Evolutionary conservation across 2,329 filamentous ascomycete species (phyloP).

Genomic region (Lasiodiplodia citricola): DNA sequence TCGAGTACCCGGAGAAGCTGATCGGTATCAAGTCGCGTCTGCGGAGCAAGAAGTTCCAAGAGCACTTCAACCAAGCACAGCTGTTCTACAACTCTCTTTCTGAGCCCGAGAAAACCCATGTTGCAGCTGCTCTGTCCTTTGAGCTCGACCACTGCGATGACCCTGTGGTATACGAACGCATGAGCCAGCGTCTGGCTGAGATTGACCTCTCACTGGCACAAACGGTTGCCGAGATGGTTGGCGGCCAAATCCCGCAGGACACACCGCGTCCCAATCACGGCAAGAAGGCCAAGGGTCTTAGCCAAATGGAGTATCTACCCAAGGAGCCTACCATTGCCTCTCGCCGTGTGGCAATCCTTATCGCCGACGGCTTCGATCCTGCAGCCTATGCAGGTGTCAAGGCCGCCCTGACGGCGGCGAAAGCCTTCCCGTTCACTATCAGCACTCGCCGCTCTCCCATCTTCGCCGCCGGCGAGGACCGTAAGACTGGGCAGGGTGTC

Average conservation of each 20-base stretch:
- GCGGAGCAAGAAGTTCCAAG: slow-evolving; percentile 74
- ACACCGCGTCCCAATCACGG: slow-evolving; percentile 66
- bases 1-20: slow-evolving; percentile 69
- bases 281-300: slow-evolving; percentile 69
- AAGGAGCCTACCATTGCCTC: slow-evolving; percentile 69
- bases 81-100: slow-evolving; percentile 82
- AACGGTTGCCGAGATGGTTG: slow-evolving; percentile 71
- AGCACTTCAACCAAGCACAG: slow-evolving; percentile 79
- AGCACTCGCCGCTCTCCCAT: slow-evolving; percentile 70
- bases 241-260: slow-evolving; percentile 64
- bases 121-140: slow-evolving; percentile 67
- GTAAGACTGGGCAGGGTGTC: slow-evolving; percentile 59
- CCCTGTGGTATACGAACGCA: slow-evolving; percentile 72
- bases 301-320: slow-evolving; percentile 71
- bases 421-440: slow-evolving; percentile 75
- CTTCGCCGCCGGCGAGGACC: slow-evolving; percentile 64
- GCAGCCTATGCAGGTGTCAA: slow-evolving; percentile 69
- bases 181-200: slow-evolving; percentile 71
- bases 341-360: slow-evolving; percentile 74
- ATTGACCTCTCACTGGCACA: slow-evolving; percentile 75
- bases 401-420: slow-evolving; percentile 64
- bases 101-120: slow-evolving; percentile 67
- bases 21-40: slow-evolving; percentile 73
- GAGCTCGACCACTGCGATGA: slow-evolving; percentile 85
- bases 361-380: slow-evolving; percentile 78